A percentile compares a stretch with the other conserved stretches of the same genome.
phyloP scores from a whole-genome alignment of 2,329 filamentous ascomycete genomes.

The Sporothrix mexicana region DNA sequence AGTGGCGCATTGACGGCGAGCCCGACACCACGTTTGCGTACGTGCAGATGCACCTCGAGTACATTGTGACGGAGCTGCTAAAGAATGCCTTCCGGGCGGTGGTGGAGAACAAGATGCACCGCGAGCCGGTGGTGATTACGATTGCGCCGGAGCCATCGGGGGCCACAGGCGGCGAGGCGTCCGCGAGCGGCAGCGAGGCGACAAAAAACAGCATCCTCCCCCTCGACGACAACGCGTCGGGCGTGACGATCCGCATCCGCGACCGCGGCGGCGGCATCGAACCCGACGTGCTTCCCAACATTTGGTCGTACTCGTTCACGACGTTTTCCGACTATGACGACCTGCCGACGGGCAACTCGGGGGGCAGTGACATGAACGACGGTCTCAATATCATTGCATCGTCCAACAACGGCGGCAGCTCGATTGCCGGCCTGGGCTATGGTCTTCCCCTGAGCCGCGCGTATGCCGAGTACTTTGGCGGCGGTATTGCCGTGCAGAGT shows the following conservation, averaged over 20 bases:
- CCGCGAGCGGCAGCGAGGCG: slow-evolving; percentile 39
- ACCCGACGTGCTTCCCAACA: slow-evolving; percentile 79
- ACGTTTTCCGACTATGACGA: slow-evolving; percentile 78
- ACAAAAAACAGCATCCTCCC: slow-evolving; percentile 55
- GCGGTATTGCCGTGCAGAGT: slow-evolving; percentile 93
- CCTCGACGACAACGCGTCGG: slow-evolving; percentile 71
- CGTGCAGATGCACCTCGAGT: slow-evolving; percentile 94
- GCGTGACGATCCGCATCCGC: slow-evolving; percentile 92
- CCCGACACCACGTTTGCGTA: slow-evolving; percentile 89
- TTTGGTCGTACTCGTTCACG: slow-evolving; percentile 98
- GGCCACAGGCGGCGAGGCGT: slow-evolving; percentile 34
- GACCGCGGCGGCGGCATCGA: slow-evolving; percentile 94
- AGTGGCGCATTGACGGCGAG: slow-evolving; percentile 81
- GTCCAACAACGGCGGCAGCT: slow-evolving; percentile 74
- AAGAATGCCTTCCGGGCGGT: slow-evolving; percentile 97
- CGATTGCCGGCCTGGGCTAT: slow-evolving; percentile 92
- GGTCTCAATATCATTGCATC: slow-evolving; percentile 77
- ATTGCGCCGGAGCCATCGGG: slow-evolving; percentile 72
- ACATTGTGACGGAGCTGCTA: slow-evolving; percentile 93
- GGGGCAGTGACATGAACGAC: slow-evolving; percentile 68
- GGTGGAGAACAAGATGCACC: slow-evolving; percentile 79
- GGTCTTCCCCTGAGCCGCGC: slow-evolving; percentile 87
- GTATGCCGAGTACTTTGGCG: slow-evolving; percentile 98
- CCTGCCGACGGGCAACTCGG: slow-evolving; percentile 58
- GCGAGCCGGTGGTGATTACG: slow-evolving; percentile 86